A percentile compares a stretch with the other conserved stretches of the same genome.
phyloP scores from a whole-genome alignment of 306 rosid species.

The Dicorynia guianensis region DNA sequence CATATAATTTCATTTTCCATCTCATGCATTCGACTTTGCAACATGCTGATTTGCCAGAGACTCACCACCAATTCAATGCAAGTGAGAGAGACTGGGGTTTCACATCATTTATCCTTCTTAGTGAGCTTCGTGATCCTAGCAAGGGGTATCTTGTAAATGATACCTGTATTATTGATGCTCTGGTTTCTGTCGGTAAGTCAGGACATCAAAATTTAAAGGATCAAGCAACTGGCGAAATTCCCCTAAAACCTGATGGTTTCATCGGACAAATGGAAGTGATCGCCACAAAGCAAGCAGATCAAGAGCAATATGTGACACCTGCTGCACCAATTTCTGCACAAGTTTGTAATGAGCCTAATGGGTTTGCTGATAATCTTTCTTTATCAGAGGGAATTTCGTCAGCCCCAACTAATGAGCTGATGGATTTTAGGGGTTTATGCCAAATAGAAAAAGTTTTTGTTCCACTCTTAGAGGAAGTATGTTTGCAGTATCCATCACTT shows the following conservation, averaged over 20 bases:
- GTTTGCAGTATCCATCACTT: constrained; percentile 7
- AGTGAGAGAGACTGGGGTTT: no score
- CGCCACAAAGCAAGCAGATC: not conserved
- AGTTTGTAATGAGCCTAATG: not conserved
- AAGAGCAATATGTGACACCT: not conserved
- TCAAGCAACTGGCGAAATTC: not conserved
- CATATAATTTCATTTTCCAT: no score
- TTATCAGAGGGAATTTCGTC: not conserved
- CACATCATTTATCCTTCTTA: constrained; percentile 68
- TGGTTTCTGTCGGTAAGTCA: constrained; percentile 50
- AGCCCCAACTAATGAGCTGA: not conserved
- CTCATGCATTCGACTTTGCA: no score
- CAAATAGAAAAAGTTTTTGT: constrained; percentile 22
- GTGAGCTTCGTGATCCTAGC: constrained; percentile 60
- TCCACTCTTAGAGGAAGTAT: constrained; percentile 27
- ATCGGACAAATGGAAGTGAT: not conserved
- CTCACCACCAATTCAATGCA: no score
- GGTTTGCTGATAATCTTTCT: not conserved
- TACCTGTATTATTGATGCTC: constrained; percentile 60
- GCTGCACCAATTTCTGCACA: not conserved
- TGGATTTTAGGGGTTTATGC: constrained; percentile 19
- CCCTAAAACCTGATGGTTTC: not conserved
- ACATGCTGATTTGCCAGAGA: no score
- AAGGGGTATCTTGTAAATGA: constrained; percentile 65
- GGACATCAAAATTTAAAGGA: not conserved